phyloP scores from a whole-genome alignment of 148 eudicot genomes.

The Dysphania ambrosioides region DNA sequence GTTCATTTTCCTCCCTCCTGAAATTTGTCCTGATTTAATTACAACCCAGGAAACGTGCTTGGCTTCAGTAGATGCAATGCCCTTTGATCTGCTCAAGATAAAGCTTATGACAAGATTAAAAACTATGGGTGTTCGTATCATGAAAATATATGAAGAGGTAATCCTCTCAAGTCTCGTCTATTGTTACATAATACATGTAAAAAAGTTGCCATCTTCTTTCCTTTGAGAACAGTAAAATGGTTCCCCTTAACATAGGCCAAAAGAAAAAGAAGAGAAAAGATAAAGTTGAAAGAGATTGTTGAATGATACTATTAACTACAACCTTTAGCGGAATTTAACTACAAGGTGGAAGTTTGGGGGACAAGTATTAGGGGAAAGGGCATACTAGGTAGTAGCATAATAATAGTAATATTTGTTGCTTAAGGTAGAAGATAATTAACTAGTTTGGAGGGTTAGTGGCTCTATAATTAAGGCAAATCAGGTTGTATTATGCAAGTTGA shows the following conservation, averaged over 20 bases:
- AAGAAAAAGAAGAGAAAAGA: not conserved
- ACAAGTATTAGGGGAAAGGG: not conserved
- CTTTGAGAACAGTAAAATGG: not conserved
- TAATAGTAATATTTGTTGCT: no score
- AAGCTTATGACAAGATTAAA: slow-evolving; percentile 81
- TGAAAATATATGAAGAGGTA: slow-evolving; percentile 88
- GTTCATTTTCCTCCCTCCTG: not conserved
- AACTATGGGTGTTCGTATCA: slow-evolving; percentile 72
- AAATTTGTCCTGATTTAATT: not conserved
- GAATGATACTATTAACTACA: not conserved
- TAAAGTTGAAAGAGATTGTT: not conserved
- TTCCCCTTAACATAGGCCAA: not conserved
- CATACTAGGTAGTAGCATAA: no score
- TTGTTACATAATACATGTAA: not conserved
- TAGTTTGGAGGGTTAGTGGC: no score
- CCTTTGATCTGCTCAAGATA: slow-evolving; percentile 77
- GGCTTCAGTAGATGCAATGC: slow-evolving; percentile 97
- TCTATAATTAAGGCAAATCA: no score
- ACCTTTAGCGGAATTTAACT: not conserved
- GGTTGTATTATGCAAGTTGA: no score
- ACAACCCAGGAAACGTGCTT: slow-evolving; percentile 85
- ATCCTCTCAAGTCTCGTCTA: not conserved
- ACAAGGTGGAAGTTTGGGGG: no score
- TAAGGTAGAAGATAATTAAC: no score
- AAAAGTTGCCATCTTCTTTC: not conserved